phyloP scores from a whole-genome alignment of 1,284 basidiomycete species.

The Trametes sp. region DNA sequence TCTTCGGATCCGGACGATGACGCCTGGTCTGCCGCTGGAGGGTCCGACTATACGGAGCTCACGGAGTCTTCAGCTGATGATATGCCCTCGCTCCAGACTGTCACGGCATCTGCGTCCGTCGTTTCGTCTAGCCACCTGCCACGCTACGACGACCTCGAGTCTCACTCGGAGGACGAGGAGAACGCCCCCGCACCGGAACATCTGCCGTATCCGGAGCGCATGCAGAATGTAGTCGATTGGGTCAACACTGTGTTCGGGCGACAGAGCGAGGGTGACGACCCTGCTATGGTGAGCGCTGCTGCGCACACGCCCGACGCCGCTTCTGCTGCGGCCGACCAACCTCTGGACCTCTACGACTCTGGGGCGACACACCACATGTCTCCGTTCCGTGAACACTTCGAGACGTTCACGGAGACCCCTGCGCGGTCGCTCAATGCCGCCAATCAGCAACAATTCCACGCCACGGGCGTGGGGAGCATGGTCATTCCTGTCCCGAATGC shows the following conservation, averaged over 20 bases:
- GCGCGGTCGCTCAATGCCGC: neutral
- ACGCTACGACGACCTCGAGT: too few species aligned
- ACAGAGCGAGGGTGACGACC: too few species aligned
- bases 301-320: neutral
- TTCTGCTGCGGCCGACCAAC: neutral
- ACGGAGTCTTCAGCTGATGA: neutral
- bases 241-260: too few species aligned
- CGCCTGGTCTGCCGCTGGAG: neutral
- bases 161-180: too few species aligned
- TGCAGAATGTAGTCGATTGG: neutral
- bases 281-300: too few species aligned
- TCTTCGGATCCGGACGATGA: neutral
- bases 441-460: constrained; percentile 8
- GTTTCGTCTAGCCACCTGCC: too few species aligned
- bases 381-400: constrained; percentile 6
- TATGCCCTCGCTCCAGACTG: neutral
- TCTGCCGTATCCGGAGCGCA: neutral
- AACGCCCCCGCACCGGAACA: neutral
- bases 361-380: constrained; percentile 33
- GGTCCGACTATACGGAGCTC: neutral
- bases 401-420: neutral
- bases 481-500: constrained; percentile 31
- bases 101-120: neutral
- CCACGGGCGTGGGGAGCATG: constrained; percentile 2
- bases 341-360: constrained; percentile 43